phyloP scores from a whole-genome alignment of 768 basidiomycete species.

The Hypholoma sublateritium region DNA sequence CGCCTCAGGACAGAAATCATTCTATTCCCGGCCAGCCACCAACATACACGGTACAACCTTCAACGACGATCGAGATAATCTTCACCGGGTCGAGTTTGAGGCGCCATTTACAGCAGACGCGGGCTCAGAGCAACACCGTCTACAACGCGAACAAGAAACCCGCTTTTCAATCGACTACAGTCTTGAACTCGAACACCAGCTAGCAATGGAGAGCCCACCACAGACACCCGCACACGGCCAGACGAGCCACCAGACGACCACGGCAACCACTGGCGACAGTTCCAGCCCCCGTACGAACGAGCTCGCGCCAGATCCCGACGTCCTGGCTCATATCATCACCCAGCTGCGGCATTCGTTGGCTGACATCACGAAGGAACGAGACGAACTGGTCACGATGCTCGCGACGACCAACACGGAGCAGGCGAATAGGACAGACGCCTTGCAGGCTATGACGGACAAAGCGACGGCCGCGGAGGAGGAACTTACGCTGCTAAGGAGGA shows the following conservation, averaged over 20 bases:
- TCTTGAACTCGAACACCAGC: slow-evolving; percentile 77
- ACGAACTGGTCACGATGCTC: slow-evolving; percentile 58
- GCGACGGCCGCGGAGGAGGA: slow-evolving; percentile 58
- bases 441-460: slow-evolving; percentile 66
- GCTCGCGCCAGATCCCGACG: slow-evolving; percentile 63
- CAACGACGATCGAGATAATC: slow-evolving; percentile 24
- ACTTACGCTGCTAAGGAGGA: slow-evolving; percentile 47
- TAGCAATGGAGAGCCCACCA: slow-evolving; percentile 63
- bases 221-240: slow-evolving; percentile 38
- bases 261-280: slow-evolving; percentile 27
- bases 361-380: slow-evolving; percentile 69
- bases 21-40: neutral
- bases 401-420: slow-evolving; percentile 51
- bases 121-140: slow-evolving; percentile 13
- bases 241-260: slow-evolving; percentile 13
- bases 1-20: slow-evolving; percentile 1
- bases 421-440: slow-evolving; percentile 59
- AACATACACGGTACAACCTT: neutral
- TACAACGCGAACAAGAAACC: slow-evolving; percentile 13
- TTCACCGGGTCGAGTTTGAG: slow-evolving; percentile 37
- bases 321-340: slow-evolving; percentile 75
- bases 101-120: slow-evolving; percentile 32
- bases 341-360: slow-evolving; percentile 67
- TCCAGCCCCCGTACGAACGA: slow-evolving; percentile 18
- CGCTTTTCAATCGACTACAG: slow-evolving; percentile 75